These are phyloP conservation scores for Quercus parvula DNA, from an alignment of 306 rosid genomes.

Conservation along the genomic window DNA sequence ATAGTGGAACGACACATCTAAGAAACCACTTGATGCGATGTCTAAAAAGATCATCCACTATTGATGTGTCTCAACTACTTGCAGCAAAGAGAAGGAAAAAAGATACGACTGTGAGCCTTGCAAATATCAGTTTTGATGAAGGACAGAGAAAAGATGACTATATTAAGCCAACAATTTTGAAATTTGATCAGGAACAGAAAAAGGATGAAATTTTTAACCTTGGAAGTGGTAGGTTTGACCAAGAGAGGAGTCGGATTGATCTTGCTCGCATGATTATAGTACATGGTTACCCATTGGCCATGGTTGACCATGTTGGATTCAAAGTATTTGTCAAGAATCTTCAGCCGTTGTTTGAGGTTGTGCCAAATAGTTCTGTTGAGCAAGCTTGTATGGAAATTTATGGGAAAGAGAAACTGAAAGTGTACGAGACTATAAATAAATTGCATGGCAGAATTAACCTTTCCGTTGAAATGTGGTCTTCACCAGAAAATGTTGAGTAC, in stretches of 20 bases:
- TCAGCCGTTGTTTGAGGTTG: constrained; percentile 86
- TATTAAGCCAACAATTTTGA: constrained; percentile 55
- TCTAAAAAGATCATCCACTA: constrained; percentile 70
- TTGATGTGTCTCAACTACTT: constrained; percentile 93
- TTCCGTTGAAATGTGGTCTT: constrained; percentile 80
- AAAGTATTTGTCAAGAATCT: constrained; percentile 95
- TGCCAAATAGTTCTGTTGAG: constrained; percentile 57
- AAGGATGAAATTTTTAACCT: constrained; percentile 65
- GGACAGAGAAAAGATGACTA: constrained; percentile 73
- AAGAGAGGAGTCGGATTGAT: constrained; percentile 81
- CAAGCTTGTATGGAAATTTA: constrained; percentile 69
- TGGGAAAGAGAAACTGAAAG: constrained; percentile 63
- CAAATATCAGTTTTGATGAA: constrained; percentile 69
- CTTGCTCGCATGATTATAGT: constrained; percentile 93
- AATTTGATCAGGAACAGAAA: constrained; percentile 80
- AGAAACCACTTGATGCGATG: constrained; percentile 97
- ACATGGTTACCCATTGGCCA: constrained; percentile 81
- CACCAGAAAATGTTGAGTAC: constrained; percentile 55
- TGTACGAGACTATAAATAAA: constrained; percentile 52
- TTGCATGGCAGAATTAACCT: constrained; percentile 80
- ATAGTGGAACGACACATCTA: constrained; percentile 95
- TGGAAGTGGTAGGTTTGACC: constrained; percentile 72
- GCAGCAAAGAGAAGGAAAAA: constrained; percentile 87
- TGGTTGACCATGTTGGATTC: constrained; percentile 91
- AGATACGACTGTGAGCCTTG: constrained; percentile 54